Base-by-base conservation (phyloP, 495 filamentous ascomycete genomes). In the Podospora tetraspora region DNA sequence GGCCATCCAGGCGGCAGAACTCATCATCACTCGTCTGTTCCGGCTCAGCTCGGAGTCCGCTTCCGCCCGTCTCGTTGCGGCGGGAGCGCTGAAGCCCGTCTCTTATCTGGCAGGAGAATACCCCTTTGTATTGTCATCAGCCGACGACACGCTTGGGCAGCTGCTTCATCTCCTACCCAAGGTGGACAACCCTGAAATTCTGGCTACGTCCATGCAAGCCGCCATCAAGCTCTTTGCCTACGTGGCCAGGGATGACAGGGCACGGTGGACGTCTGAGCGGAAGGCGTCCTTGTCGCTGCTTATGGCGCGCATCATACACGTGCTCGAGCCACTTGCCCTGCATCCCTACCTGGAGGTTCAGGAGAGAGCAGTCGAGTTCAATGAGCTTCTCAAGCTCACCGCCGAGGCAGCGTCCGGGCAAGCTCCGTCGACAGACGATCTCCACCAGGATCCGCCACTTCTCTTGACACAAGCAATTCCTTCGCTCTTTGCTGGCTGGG, bases 341-440 rank as follows among this genome's bases (percentile, higher is more conserved):
- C 93, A 97, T 74, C 92, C 96, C 0, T 90, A 88, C 71, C 81
- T 99, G 11, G 95, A 98, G 73, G 92, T 98, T n/a, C 95, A 99
- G 77, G 95, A 98, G 78, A 87, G 96, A 61, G 89, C 93, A 9
- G 94, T 97, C 19, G 94, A 97, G 73, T 96, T 94, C 72, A 83
- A 91, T 2, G 95, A 99, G 72, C 84, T 98, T 5, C 86, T 97
- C 71, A 91, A 92, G 59, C 82, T 99, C 57, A 90, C 90, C 13
- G 85, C 87, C 1, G 94, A 99, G 79, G 91, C 94, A 24, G 84
- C 90, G 7, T 81, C 84, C 6, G 85, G 84, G n/a, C 89, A 91
- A 61, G 79, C 82, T 3, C 76, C 85, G n/a, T 83, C 81, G 3
- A 81, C 82, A 12, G 81, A 86, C 57, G 79, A 80, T 4, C 74